These are phyloP conservation scores for Trichoderma sp. DNA, from an alignment of 2,329 filamentous ascomycete species.

Conservation along the genomic window DNA sequence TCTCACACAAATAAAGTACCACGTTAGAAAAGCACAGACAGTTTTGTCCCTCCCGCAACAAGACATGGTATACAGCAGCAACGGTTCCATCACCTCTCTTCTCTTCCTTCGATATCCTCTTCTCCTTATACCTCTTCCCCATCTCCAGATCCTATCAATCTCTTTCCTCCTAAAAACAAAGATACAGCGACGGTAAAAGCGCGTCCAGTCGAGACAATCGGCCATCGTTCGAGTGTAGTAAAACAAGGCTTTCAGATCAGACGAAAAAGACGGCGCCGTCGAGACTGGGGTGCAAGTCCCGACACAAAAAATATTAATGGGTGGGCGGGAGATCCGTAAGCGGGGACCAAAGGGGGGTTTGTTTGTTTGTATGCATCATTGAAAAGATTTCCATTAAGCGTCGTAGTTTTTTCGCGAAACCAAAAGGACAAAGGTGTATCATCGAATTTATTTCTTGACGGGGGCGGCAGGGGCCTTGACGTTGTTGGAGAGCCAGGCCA, in stretches of 20 bases:
- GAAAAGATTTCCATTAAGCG: conserved; percentile 9
- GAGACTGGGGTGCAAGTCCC: not conserved
- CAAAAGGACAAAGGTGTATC: not conserved
- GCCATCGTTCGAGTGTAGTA: not conserved
- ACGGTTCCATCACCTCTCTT: not conserved
- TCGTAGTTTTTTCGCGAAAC: conserved; percentile 16
- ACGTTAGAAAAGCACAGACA: conserved; percentile 13
- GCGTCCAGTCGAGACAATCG: not conserved
- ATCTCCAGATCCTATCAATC: not conserved
- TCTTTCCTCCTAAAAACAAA: not conserved
- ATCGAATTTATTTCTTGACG: conserved; percentile 48
- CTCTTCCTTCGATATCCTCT: not conserved
- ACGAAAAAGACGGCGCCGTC: not conserved
- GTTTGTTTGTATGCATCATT: conserved; percentile 10
- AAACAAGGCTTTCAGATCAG: not conserved
- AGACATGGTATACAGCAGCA: conserved; percentile 10
- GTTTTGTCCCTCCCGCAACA: conserved; percentile 8
- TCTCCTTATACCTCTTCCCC: not conserved
- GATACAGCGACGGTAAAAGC: not conserved
- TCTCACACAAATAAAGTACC: not conserved
- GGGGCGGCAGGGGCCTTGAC: conserved; percentile 64
- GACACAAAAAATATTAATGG: not conserved
- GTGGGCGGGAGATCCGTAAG: conserved; percentile 1
- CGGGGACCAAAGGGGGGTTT: not conserved
- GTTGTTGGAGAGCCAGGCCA: conserved; percentile 82